A percentile compares a stretch with the other conserved stretches of the same genome.
phyloP scores from a whole-genome alignment of 768 basidiomycete genomes.

The Boletus bicolor region DNA sequence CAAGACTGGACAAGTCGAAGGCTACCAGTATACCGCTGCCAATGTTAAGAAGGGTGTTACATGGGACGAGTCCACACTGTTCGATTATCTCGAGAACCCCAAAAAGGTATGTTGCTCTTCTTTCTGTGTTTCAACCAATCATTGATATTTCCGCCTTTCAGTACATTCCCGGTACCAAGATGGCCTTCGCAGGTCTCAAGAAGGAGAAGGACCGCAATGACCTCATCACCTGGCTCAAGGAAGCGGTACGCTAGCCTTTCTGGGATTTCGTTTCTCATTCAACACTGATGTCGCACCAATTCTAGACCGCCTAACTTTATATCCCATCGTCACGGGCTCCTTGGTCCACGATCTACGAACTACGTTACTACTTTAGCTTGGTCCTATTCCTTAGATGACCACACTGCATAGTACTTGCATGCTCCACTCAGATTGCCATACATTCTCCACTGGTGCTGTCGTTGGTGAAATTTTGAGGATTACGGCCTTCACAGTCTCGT shows the following conservation, averaged over 20 bases:
- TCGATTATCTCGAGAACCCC: slow-evolving; percentile 95
- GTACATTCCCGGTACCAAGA: slow-evolving; percentile 97
- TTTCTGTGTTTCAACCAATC: background rate
- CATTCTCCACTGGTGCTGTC: background rate
- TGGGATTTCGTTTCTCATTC: background rate
- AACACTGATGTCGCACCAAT: background rate
- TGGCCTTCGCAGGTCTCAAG: slow-evolving; percentile 98
- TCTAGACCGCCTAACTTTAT: slow-evolving; percentile 28
- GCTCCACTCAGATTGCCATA: slow-evolving; percentile 28
- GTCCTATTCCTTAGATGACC: slow-evolving; percentile 39
- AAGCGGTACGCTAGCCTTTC: slow-evolving; percentile 47
- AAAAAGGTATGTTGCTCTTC: slow-evolving; percentile 67
- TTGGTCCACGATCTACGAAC: slow-evolving; percentile 1
- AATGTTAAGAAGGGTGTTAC: slow-evolving; percentile 91
- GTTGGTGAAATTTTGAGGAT: background rate
- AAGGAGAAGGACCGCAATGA: slow-evolving; percentile 98
- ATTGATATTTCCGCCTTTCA: slow-evolving; percentile 23
- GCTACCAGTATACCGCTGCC: slow-evolving; percentile 90
- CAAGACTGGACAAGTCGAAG: slow-evolving; percentile 80
- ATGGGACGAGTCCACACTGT: slow-evolving; percentile 87
- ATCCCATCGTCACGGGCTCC: slow-evolving; percentile 13
- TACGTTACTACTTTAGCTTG: slow-evolving; percentile 21
- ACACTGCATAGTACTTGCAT: slow-evolving; percentile 22
- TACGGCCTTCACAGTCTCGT: background rate
- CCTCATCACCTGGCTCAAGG: slow-evolving; percentile 82